Base-by-base conservation (phyloP, 192 early-diverging fungal species). In the Obelidium mucronatum region DNA sequence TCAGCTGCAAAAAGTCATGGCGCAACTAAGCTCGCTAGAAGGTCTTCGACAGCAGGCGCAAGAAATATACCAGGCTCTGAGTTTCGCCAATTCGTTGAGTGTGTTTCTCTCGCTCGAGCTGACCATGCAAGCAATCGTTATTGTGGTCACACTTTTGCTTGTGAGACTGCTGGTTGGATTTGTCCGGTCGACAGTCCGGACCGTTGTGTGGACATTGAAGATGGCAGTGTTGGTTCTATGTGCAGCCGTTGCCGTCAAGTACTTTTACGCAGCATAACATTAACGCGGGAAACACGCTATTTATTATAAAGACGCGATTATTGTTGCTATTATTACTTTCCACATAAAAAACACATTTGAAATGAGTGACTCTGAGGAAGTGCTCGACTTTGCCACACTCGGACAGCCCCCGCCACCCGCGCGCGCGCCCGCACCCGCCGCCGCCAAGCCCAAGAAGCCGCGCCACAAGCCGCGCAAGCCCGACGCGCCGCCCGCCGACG, bases 181-280 rank as follows among this genome's bases (percentile, higher is more conserved):
- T 22, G 55, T 58, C 5, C 8, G 55, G 55, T 58, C 55, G 55
- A 58, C 55, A 58, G 8, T 58, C 24, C 55, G 55, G 24, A 58
- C 55, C 8, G 55, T 31, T 22, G 11, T 8, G 22, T 58, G 55
- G 55, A 24, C 24, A 26, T 5, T 24, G 17, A 58, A 58, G 55
- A 24, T 58, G 8, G 24, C 55, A 26, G 22, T 58, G 8, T 6
- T 58, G 0, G 55, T 58, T 22, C 8, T 58, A 8, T 11, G 11
- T 48, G 44, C 44, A 0, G 44, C 44, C 8, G 8, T 48, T 19
- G 19, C 44, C 11, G 44, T 19, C 0, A 6, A 48, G 44, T 48
- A 48, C 19, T 48, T 48, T n/a, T n/a, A n/a, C n/a, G n/a, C n/a
- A n/a, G n/a, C n/a, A n/a, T n/a, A n/a, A n/a, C n/a, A n/a, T n/a